These are phyloP conservation scores for Dentipellis fragilis DNA, from an alignment of 768 basidiomycete genomes.

Conservation along the genomic window DNA sequence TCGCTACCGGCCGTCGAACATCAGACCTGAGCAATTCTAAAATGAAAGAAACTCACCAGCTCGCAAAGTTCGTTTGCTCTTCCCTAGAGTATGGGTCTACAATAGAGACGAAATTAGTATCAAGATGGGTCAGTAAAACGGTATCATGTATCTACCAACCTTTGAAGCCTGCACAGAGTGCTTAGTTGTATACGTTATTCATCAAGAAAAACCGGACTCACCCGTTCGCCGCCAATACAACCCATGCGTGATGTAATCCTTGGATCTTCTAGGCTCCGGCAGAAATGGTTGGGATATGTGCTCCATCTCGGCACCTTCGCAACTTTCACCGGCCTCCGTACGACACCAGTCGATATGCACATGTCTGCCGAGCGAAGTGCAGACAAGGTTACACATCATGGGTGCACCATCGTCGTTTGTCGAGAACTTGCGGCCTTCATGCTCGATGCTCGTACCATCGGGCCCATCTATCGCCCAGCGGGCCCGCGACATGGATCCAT, in stretches of 20 bases:
- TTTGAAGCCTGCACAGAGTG: constrained; percentile 38
- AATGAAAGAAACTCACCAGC: constrained; percentile 31
- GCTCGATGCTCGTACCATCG: constrained; percentile 39
- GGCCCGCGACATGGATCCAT: constrained; percentile 53
- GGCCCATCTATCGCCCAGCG: constrained; percentile 47
- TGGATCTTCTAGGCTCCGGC: constrained; percentile 36
- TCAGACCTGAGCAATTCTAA: not conserved
- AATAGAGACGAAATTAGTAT: not conserved
- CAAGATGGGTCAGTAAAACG: not conserved
- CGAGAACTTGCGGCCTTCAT: constrained; percentile 46
- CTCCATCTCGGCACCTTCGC: constrained; percentile 33
- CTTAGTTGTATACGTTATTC: not conserved
- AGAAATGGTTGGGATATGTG: constrained; percentile 33
- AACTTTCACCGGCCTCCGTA: constrained; percentile 24
- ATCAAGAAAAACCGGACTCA: constrained; percentile 17
- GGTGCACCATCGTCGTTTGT: constrained; percentile 48
- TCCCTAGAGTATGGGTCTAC: constrained; percentile 51
- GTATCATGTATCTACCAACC: constrained; percentile 19
- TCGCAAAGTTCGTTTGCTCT: constrained; percentile 40
- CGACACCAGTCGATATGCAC: constrained; percentile 49
- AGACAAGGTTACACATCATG: constrained; percentile 52
- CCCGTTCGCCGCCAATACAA: constrained; percentile 50
- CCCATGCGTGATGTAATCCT: constrained; percentile 45
- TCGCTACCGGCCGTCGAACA: constrained; percentile 24
- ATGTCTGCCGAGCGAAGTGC: constrained; percentile 45